Evolutionary conservation across 2,329 filamentous ascomycete genomes (phyloP).

Genomic region (Ophiostoma ips): DNA sequence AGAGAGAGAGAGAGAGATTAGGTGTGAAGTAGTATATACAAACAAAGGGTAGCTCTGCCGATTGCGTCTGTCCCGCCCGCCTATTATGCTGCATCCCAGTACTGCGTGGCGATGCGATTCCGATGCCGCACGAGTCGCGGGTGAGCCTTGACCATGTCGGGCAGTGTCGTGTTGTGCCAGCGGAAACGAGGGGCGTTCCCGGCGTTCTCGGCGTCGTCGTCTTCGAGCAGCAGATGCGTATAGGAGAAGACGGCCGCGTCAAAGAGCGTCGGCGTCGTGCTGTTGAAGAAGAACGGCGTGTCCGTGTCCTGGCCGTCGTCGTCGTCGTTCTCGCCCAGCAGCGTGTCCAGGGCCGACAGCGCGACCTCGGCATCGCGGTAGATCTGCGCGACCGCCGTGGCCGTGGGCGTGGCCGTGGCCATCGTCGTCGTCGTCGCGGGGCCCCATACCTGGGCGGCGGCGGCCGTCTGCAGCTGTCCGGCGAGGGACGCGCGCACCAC

Average conservation of each 20-base stretch:
- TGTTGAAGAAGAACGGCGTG: conserved; percentile 32
- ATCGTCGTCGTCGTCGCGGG: conserved; percentile 20
- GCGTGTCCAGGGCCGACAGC: conserved; percentile 30
- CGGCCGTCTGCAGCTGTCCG: conserved; percentile 56
- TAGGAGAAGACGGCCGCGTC: conserved; percentile 88
- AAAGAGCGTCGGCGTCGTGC: conserved; percentile 58
- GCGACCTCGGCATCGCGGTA: conserved; percentile 32
- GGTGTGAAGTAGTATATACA: too few relatives aligned
- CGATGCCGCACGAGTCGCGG: conserved; percentile 53
- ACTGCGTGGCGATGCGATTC: conserved; percentile 24
- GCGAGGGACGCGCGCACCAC: conserved; percentile 51
- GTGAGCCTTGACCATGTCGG: conserved; percentile 39
- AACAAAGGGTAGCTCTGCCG: too few relatives aligned
- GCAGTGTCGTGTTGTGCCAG: conserved; percentile 52
- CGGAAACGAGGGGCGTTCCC: conserved; percentile 24
- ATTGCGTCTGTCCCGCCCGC: neutral
- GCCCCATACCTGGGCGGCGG: conserved; percentile 42
- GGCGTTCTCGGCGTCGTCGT: conserved; percentile 16
- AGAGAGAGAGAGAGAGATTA: too few relatives aligned
- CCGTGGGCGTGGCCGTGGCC: conserved; percentile 18
- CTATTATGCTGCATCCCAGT: neutral
- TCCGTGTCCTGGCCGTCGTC: too few relatives aligned
- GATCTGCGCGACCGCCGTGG: conserved; percentile 17
- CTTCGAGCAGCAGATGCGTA: conserved; percentile 63
- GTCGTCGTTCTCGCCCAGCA: conserved; percentile 22